These are phyloP conservation scores for Lachancea waltii DNA, from an alignment of 805 yeast genomes.

Conservation along the genomic window DNA sequence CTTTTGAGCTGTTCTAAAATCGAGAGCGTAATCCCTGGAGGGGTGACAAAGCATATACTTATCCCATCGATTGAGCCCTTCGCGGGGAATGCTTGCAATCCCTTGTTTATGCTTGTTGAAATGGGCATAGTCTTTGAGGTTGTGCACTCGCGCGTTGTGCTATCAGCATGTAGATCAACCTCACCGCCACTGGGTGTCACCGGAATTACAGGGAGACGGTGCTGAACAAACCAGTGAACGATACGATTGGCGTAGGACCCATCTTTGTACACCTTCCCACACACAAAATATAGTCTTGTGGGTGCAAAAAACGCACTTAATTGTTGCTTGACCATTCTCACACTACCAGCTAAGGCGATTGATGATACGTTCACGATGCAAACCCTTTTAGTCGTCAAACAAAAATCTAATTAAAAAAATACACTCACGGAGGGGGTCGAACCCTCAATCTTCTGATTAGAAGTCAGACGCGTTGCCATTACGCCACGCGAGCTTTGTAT, in stretches of 20 bases:
- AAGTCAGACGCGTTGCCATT: conserved; percentile 53
- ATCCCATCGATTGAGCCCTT: conserved; percentile 36
- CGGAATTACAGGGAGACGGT: conserved; percentile 38
- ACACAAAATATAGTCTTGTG: conserved; percentile 14
- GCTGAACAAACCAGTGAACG: conserved; percentile 16
- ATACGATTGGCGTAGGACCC: conserved; percentile 61
- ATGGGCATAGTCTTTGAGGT: conserved; percentile 35
- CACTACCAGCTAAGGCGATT: too few species aligned
- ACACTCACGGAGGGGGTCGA: conserved; percentile 52
- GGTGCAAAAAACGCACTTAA: conserved; percentile 13
- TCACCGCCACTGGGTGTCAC: conserved; percentile 46
- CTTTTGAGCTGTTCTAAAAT: conserved; percentile 36
- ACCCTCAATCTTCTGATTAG: conserved; percentile 51
- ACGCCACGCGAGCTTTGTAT: conserved; percentile 50
- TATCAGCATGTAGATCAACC: conserved; percentile 56
- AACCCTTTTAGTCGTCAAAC: too few species aligned
- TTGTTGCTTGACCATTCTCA: conserved; percentile 12
- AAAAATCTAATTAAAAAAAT: too few species aligned
- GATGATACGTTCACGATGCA: too few species aligned
- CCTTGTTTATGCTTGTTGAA: conserved; percentile 28
- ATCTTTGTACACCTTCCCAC: conserved; percentile 69
- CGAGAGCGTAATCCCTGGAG: conserved; percentile 54
- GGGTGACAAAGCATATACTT: conserved; percentile 66
- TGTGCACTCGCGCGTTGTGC: conserved; percentile 51
- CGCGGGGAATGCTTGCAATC: conserved; percentile 20